Evolutionary conservation across 139 green algal genomes (phyloP).

Genomic region (Volvox reticuliferus): DNA sequence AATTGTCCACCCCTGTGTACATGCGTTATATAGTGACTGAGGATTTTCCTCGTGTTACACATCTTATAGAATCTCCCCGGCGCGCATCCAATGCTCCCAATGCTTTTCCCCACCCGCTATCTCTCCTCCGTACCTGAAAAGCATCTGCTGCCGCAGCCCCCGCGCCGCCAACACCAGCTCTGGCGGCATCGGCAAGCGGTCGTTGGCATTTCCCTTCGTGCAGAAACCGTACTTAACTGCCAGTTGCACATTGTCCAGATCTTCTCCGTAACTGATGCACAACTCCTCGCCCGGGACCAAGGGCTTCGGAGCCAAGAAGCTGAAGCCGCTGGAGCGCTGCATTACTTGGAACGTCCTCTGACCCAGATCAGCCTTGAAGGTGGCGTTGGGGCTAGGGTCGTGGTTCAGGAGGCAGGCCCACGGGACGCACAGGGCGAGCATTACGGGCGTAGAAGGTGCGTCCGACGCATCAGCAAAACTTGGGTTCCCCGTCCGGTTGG

Average conservation of each 20-base stretch:
- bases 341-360: neutral
- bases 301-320: neutral
- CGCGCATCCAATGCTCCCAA: no score
- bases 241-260: neutral
- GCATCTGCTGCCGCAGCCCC: neutral
- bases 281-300: neutral
- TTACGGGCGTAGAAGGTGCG: no score
- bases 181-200: slow-evolving; percentile 16
- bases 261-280: slow-evolving; percentile 22
- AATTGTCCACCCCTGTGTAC: no score
- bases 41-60: no score
- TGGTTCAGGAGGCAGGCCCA: slow-evolving; percentile 40
- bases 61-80: no score
- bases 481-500: no score
- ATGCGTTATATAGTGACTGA: no score
- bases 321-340: neutral
- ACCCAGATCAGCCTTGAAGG: neutral
- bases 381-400: neutral
- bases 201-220: slow-evolving; percentile 11
- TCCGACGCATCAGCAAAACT: no score
- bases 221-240: slow-evolving; percentile 42
- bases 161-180: neutral
- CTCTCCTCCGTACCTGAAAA: slow-evolving; percentile 24
- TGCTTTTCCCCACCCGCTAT: neutral
- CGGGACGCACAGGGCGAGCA: slow-evolving; percentile 7